Evolutionary conservation across 2,329 filamentous ascomycete genomes (phyloP), one percentile per base, ranked within the genome.

Genomic region (Rosellinia necatrix): DNA sequence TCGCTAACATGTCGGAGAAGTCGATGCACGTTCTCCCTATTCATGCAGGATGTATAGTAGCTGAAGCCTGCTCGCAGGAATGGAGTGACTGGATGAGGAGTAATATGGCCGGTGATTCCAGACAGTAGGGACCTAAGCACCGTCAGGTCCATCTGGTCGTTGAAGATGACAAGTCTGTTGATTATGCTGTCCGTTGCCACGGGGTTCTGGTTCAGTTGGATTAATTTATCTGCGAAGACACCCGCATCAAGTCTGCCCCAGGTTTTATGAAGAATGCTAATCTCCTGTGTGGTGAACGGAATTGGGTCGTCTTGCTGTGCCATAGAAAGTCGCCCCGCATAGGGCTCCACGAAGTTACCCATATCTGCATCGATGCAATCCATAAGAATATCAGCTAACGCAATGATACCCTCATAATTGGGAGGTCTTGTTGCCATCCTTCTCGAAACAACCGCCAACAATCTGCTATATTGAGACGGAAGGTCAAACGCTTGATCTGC

Each of bases 171-270:
- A 30, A 91, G 75, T 3, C 78, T 75, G 32, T 71, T 72, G 44
- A 92, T 68, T 49, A 92, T 87, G 10, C 72, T 74, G 46, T 81
- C 76, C 1, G 81, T 84, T 2, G 76, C 75, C 1, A 67, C 60
- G 0, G 72, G 70, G 50, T 84, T 85, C 65, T 87, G 82, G 59
- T 87, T 80, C 44, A 88, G 77, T 17, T 76, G 75, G 24, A 92
- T 76, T 22, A 92, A 76, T 68, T 88, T 90, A 66, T 86, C 84
- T 21, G 88, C 69, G 49, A 89, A 84, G n/a, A 85, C 73, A 59
- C 81, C 84, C 4, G 66, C 60, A 15, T 64, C 56, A 21, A 64
- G 61, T 44, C 70, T 64, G 60, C 68, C 66, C 74, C 76, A 79
- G 30, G 78, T 73, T 30, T 70, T 69, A 53, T 78, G 73, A 2